Base-by-base conservation (phyloP, 805 yeast genomes). In the Kurtzmaniella fragi region DNA sequence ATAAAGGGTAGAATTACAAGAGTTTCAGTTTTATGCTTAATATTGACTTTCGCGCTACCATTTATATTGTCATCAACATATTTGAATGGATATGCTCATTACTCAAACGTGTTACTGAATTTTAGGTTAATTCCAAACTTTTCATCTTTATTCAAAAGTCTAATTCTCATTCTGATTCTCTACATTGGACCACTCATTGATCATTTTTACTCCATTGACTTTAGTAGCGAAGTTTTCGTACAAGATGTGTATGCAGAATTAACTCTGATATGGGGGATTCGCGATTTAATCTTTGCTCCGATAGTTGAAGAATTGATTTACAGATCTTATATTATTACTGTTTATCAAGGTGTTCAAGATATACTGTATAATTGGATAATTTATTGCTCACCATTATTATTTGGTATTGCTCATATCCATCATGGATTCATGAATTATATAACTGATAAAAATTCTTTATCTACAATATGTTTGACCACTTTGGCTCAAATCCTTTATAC, bases 331-430 rank as follows among this genome's bases (percentile, higher is more conserved):
- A 73, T 43, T 41, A 64, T 41, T 46, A 61, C 34, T 40, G 59
- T 41, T 50, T 56, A 47, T 39, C 31, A 39, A 17, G 17, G 41
- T 1, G 29, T 32, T 1, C 17, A 30, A 0, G 34, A 31, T 23
- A 31, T 30, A 9, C 31, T 32, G 13, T 20, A 26, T 28, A 43
- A 38, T 31, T n/a, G 42, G 8, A 43, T 64, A 15, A 53, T 75
- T 1, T 46, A 50, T 13, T 52, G 59, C 23, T 71, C 85, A 1
- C 93, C 95, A 1, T 49, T 78, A 6, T 67, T 78, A 40, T 87
- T 87, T 62, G 89, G 90, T 1, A 49, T 82, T 17, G 93, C 95
- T 0, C 96, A 87, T 58, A 36, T 83, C 16, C 91, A 87, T 53
- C 95, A 87, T 54, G 88, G 77, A 2, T 66, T 66, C 45, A 80